Percentiles rank a stretch among this genome's conserved stretches.
These are phyloP conservation scores for Salvia rosmarinus DNA, from an alignment of 257 asterid genomes.

Conservation along the genomic window DNA sequence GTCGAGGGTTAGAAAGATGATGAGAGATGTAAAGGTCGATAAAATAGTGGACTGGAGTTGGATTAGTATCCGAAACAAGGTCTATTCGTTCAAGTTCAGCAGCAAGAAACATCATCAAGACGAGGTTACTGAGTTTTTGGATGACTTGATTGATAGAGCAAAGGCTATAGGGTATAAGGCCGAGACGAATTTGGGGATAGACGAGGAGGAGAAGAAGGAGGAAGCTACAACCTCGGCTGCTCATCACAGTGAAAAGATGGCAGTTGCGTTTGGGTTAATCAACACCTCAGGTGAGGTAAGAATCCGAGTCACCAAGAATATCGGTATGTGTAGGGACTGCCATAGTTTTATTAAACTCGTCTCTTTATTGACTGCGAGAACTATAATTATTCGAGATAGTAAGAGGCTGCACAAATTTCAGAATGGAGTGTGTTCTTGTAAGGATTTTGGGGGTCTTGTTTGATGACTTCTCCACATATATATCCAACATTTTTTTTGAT, in stretches of 20 bases:
- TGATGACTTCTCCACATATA: conserved; percentile 35
- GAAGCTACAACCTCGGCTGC: conserved; percentile 36
- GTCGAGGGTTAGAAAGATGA: conserved; percentile 71
- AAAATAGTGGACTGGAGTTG: conserved; percentile 77
- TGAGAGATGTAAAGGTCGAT: conserved; percentile 63
- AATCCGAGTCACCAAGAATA: conserved; percentile 69
- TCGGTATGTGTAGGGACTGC: conserved; percentile 82
- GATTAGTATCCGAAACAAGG: conserved; percentile 72
- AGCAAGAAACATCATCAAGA: conserved; percentile 35
- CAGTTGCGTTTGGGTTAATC: conserved; percentile 77
- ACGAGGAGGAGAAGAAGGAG: conserved; percentile 38
- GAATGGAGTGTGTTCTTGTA: conserved; percentile 78
- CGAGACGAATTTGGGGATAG: conserved; percentile 40
- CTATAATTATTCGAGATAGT: conserved; percentile 71
- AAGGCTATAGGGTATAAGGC: conserved; percentile 51
- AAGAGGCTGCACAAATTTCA: conserved; percentile 77
- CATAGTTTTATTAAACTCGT: conserved; percentile 69
- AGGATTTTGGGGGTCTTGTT: conserved; percentile 70
- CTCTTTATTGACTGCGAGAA: conserved; percentile 60
- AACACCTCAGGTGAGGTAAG: conserved; percentile 49
- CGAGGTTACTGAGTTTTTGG: conserved; percentile 46
- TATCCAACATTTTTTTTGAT: background rate
- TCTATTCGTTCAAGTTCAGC: conserved; percentile 60
- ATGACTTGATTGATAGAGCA: conserved; percentile 53
- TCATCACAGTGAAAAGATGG: conserved; percentile 84